phyloP scores from a whole-genome alignment of 2,329 filamentous ascomycete species.

The Coleophoma crateriformis region DNA sequence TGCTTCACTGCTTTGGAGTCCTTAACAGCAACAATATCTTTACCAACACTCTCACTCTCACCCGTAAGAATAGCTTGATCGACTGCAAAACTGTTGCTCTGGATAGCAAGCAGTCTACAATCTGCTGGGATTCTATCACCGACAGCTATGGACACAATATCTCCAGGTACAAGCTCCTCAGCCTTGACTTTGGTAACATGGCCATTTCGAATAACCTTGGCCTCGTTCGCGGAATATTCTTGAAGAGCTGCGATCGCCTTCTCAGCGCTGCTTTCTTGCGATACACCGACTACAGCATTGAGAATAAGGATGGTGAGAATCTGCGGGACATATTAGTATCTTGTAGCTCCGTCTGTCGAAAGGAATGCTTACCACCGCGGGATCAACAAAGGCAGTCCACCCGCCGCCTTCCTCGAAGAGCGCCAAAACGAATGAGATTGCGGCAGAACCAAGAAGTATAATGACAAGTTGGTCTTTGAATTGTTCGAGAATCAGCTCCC shows the following conservation, averaged over 20 bases:
- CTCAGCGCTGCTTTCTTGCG: constrained; percentile 96
- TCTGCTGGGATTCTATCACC: constrained; percentile 94
- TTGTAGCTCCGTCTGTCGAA: too few species aligned
- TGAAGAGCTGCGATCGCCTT: constrained; percentile 97
- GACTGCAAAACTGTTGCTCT: constrained; percentile 95
- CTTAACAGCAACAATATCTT: constrained; percentile 64
- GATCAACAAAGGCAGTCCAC: constrained; percentile 97
- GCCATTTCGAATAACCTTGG: constrained; percentile 80
- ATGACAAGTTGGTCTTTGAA: constrained; percentile 99
- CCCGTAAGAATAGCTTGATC: constrained; percentile 97
- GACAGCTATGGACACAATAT: constrained; percentile 81
- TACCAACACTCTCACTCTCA: constrained; percentile 94
- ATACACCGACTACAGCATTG: constrained; percentile 95
- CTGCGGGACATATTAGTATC: constrained; percentile 34
- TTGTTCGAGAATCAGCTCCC: constrained; percentile 95
- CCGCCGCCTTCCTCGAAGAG: constrained; percentile 90
- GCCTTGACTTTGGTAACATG: constrained; percentile 79
- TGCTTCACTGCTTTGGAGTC: constrained; percentile 90
- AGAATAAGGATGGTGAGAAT: constrained; percentile 96
- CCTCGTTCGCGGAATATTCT: constrained; percentile 98
- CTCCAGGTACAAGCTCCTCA: constrained; percentile 94
- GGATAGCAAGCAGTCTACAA: constrained; percentile 81
- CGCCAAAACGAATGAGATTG: constrained; percentile 87
- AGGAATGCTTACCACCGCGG: constrained; percentile 69
- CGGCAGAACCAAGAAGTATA: constrained; percentile 87